Evolutionary conservation across 805 yeast species (phyloP), one percentile per base, ranked within the genome.

Genomic region (Sugiyamaella qingdaonensis): DNA sequence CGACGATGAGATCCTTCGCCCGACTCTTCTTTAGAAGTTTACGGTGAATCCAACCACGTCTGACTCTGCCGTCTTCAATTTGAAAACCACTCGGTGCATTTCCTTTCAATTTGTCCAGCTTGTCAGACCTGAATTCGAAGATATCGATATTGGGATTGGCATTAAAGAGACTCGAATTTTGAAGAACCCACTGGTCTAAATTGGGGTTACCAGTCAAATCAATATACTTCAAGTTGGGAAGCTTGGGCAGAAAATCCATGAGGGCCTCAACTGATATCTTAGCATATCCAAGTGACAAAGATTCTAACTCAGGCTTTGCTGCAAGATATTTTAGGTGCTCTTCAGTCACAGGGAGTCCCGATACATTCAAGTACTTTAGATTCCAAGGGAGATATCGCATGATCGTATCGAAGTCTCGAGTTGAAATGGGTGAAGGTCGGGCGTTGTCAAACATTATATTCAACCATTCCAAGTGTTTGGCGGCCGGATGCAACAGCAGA

Each of bases 41-140:
- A 27, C 67, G 57, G 67, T 82, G 85, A 14, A 89, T 66, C 96
- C 96, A 89, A 10, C 88, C 84, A 56, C 97, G 75, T 56, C 96
- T 75, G 3, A 95, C 95, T 59, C 81, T 83, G 32, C 74, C 74
- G 11, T 55, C 54, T 45, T 66, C 66, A 14, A 66, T 61, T 64
- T 73, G 21, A 73, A 75, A 57, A 51, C 76, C 68, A 16, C 68
- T 55, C 56, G 64, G 51, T 46, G 62, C 67, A 61, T 72, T 49
- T 33, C 61, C 61, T 42, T 58, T 49, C 51, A 69, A 49, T 48
- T 61, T 55, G 18, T 35, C 50, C 24, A 67, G 56, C 34, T 62
- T 54, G 31, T 65, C 63, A 24, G 64, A 55, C 49, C 68, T 52
- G 53, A 84, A 78, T 66, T 89, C 97, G 55, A 86, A 71, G 2